Percentiles rank a stretch among this genome's conserved stretches.
Conservation (phyloP, 805 yeast genomes). For the Candida maesae region DNA sequence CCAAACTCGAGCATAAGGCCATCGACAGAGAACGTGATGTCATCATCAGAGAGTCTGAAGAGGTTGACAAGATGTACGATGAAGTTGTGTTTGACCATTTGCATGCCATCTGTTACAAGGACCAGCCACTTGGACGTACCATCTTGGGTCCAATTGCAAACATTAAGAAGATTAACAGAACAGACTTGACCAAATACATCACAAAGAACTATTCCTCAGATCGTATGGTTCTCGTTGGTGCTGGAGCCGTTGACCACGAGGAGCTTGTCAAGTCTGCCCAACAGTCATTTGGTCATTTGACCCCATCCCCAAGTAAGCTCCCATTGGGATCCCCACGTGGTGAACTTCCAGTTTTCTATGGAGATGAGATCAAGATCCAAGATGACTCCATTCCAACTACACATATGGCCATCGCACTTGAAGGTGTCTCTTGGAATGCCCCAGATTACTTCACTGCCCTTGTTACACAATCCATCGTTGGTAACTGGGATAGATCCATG, state of each 20-base stretch:
- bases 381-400: slow-evolving; percentile 84
- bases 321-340: slow-evolving; percentile 67
- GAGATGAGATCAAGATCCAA: slow-evolving; percentile 81
- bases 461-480: slow-evolving; percentile 94
- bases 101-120: slow-evolving; percentile 86
- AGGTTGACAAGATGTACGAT: slow-evolving; percentile 97
- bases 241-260: slow-evolving; percentile 90
- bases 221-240: slow-evolving; percentile 96
- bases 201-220: slow-evolving; percentile 88
- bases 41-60: slow-evolving; percentile 93
- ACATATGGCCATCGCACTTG: slow-evolving; percentile 91
- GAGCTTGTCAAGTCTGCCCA: slow-evolving; percentile 75
- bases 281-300: slow-evolving; percentile 68
- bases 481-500: slow-evolving; percentile 94
- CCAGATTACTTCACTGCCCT: slow-evolving; percentile 94
- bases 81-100: slow-evolving; percentile 97
- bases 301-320: slow-evolving; percentile 47
- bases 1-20: slow-evolving; percentile 76
- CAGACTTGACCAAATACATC: slow-evolving; percentile 77
- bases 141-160: slow-evolving; percentile 91
- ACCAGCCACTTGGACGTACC: slow-evolving; percentile 94
- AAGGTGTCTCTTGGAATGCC: slow-evolving; percentile 96
- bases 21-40: slow-evolving; percentile 96
- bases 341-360: slow-evolving; percentile 72
- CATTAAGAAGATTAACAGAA: slow-evolving; percentile 72